Evolutionary conservation across 1,284 basidiomycete species (phyloP).

Genomic region (Malassezia yamatoensis): DNA sequence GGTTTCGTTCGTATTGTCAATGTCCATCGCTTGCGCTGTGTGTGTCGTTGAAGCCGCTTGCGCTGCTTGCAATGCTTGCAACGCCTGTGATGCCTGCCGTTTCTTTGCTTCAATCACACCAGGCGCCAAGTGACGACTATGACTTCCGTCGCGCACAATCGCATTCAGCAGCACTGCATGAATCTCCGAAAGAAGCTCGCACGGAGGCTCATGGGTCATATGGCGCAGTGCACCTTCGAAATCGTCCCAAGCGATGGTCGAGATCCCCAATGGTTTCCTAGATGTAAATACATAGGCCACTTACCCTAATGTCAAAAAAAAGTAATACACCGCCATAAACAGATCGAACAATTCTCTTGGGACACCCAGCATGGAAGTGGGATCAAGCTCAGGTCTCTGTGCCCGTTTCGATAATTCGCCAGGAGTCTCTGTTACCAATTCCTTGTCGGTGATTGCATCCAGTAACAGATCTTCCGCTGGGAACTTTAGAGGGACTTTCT

Average conservation of each 20-base stretch:
- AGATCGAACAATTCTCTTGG: conserved; percentile 64
- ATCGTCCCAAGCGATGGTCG: conserved; percentile 86
- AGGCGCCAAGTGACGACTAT: conserved; percentile 13
- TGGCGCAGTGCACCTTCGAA: conserved; percentile 80
- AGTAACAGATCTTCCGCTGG: conserved; percentile 53
- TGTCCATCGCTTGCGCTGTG: conserved; percentile 12
- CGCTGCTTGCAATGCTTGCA: conserved; percentile 30
- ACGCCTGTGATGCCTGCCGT: background rate
- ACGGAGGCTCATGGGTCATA: conserved; percentile 59
- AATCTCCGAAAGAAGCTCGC: conserved; percentile 70
- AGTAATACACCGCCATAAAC: conserved; percentile 83
- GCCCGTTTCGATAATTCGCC: conserved; percentile 30
- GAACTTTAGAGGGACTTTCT: conserved; percentile 52
- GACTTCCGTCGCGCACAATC: conserved; percentile 62
- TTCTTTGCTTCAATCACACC: conserved; percentile 14
- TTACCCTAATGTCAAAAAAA: conserved; percentile 67
- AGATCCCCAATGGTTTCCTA: conserved; percentile 62
- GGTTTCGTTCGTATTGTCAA: too few relatives aligned
- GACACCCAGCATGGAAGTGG: conserved; percentile 69
- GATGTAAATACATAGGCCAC: conserved; percentile 51
- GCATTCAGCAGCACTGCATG: conserved; percentile 81
- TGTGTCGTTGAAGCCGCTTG: conserved; percentile 15
- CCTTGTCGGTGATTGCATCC: conserved; percentile 40
- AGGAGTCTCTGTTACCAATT: conserved; percentile 31
- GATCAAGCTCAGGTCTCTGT: conserved; percentile 58